Conservation (phyloP, 345 rosid species). For the Viola odorata region DNA sequence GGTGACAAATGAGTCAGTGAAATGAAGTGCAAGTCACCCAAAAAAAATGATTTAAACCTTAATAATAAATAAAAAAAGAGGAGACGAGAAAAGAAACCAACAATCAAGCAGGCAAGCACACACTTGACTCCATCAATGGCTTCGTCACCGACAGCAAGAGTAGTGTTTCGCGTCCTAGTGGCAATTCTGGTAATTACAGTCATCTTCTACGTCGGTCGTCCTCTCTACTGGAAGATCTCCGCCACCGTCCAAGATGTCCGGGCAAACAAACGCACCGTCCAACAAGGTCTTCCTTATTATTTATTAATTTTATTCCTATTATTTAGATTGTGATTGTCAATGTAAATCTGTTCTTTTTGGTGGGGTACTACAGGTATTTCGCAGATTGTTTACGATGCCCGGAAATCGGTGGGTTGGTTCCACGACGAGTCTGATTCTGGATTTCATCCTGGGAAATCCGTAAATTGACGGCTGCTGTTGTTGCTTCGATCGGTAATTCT, state of each 20-base stretch:
- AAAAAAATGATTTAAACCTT: too few species aligned
- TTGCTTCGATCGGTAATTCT: too few species aligned
- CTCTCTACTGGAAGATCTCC: slow-evolving; percentile 90
- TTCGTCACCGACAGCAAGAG: slow-evolving; percentile 35
- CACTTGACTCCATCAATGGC: too few species aligned
- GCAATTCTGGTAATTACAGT: slow-evolving; percentile 27
- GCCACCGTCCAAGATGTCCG: slow-evolving; percentile 88
- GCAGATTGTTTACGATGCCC: slow-evolving; percentile 64
- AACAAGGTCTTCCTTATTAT: slow-evolving; percentile 39
- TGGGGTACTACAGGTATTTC: slow-evolving; percentile 42
- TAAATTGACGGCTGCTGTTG: slow-evolving; percentile 30
- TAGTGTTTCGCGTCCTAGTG: slow-evolving; percentile 37
- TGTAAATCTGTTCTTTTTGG: neutral
- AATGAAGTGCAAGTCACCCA: too few species aligned
- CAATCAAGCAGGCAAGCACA: too few species aligned
- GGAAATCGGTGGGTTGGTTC: slow-evolving; percentile 73
- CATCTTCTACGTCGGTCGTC: slow-evolving; percentile 70
- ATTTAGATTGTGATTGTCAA: too few species aligned
- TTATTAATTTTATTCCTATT: neutral
- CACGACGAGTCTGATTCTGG: slow-evolving; percentile 65
- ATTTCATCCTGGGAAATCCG: slow-evolving; percentile 16
- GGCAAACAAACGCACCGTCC: slow-evolving; percentile 71
- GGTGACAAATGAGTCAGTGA: too few species aligned
- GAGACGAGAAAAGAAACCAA: too few species aligned
- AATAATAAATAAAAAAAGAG: too few species aligned